Evolutionary conservation across 2,329 filamentous ascomycete species (phyloP), one percentile per base, ranked within the genome.

Genomic region (Alternaria panax): DNA sequence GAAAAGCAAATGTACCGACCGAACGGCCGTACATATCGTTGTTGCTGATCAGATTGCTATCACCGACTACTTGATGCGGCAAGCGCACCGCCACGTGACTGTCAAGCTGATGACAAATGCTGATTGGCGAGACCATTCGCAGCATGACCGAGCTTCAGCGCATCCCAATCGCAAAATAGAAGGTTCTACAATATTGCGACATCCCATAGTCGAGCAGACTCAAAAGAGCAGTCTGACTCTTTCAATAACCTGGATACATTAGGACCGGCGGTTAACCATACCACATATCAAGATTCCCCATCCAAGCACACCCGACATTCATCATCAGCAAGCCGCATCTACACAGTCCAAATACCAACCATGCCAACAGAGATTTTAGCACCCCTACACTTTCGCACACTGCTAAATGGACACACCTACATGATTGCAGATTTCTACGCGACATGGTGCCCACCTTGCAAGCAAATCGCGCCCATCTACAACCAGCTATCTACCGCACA

Each of bases 361-460:
- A 75, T 75, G 73, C 66, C 70, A 12, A 75, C 68, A 47, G 71
- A 73, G 60, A 76, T 78, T 55, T 70, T 64, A 41, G 65, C 72
- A 14, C 58, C 69, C 5, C 63, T 76, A 5, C 75, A 79, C 60
- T 72, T 78, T 66, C 73, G 66, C 62, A 76, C 74, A 22, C 69
- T 79, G 18, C 66, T 78, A 16, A 69, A 62, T n/a, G 62, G 63
- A 0, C 70, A 76, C 60, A 75, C 71, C n/a, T 77, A 75, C 62
- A 75, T 84, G 59, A 77, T 85, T 51, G 78, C 81, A 65, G 83
- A 85, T 70, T 84, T 83, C 77, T 83, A 81, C 70, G 83, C 83
- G 14, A 81, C 80, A 63, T 87, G 85, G 84, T 86, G 85, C 68
- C 84, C 83, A 2, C 85, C 84, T 16, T 87, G 85, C 79, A 84